Percentiles rank a stretch among this genome's conserved stretches.
phyloP scores from a whole-genome alignment of 306 rosid genomes.

The Sphenostylis stenocarpa region DNA sequence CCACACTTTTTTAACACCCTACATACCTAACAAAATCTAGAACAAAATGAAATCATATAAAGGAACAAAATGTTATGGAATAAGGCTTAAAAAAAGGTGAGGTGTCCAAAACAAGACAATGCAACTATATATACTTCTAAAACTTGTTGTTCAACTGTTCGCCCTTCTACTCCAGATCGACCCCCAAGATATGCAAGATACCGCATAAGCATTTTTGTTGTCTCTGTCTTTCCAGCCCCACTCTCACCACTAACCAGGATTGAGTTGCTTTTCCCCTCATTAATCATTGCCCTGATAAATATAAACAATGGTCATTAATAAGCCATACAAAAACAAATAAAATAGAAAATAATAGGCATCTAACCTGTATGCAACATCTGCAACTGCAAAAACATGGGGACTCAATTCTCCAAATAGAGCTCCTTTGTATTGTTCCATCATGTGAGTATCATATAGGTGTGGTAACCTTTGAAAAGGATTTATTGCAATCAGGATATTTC shows the following conservation, averaged over 20 bases:
- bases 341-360: not conserved
- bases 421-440: conserved; percentile 99
- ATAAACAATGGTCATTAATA: conserved; percentile 30
- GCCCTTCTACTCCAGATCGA: conserved; percentile 99
- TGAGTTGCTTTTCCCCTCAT: conserved; percentile 99
- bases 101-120: conserved; percentile 24
- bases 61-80: not conserved
- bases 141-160: conserved; percentile 99
- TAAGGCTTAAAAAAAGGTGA: conserved; percentile 1
- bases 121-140: conserved; percentile 66
- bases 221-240: conserved; percentile 99
- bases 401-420: conserved; percentile 96
- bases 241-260: conserved; percentile 99
- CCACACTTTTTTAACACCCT: conserved; percentile 8
- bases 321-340: conserved; percentile 9
- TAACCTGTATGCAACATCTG: conserved; percentile 99
- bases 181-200: conserved; percentile 99
- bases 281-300: conserved; percentile 84
- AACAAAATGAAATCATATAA: conserved; percentile 27
- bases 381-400: conserved; percentile 99
- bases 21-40: conserved; percentile 13
- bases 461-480: conserved; percentile 99
- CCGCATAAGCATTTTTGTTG: conserved; percentile 99
- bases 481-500: conserved; percentile 95
- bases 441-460: conserved; percentile 90